phyloP scores from a whole-genome alignment of 164 flowering plant species.

The Echeveria elegans region DNA sequence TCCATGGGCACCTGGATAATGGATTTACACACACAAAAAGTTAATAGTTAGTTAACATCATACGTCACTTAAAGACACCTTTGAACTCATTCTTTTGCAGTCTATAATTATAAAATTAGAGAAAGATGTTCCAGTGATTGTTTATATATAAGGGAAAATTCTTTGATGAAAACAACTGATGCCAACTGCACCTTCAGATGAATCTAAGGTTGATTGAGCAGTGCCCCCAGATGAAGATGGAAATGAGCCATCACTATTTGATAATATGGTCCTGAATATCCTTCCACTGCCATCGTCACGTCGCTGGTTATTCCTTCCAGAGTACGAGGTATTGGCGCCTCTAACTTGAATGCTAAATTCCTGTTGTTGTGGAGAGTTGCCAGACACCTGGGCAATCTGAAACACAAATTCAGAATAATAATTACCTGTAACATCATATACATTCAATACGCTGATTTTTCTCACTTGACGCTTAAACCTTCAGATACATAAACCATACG shows the following conservation, averaged over 20 bases:
- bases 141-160: background rate
- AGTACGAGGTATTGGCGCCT: constrained; percentile 21
- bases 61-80: background rate
- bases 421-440: background rate
- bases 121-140: background rate
- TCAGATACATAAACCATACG: too few species aligned
- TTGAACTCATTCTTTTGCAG: background rate
- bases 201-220: constrained; percentile 29
- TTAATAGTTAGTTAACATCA: background rate
- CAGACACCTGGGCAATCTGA: constrained; percentile 25
- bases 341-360: constrained; percentile 25
- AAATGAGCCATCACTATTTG: constrained; percentile 45
- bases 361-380: constrained; percentile 19
- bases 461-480: background rate
- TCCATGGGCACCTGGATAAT: constrained; percentile 19
- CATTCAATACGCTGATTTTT: background rate
- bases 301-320: constrained; percentile 41
- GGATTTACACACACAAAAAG: background rate
- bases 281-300: constrained; percentile 58
- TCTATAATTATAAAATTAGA: background rate
- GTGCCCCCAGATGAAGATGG: constrained; percentile 29
- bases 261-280: constrained; percentile 51
- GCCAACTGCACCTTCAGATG: constrained; percentile 36
- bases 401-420: background rate
- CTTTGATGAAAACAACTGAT: background rate